Evolutionary conservation across 2,329 filamentous ascomycete genomes (phyloP).

Genomic region (Berkeleyomyces rouxiae): DNA sequence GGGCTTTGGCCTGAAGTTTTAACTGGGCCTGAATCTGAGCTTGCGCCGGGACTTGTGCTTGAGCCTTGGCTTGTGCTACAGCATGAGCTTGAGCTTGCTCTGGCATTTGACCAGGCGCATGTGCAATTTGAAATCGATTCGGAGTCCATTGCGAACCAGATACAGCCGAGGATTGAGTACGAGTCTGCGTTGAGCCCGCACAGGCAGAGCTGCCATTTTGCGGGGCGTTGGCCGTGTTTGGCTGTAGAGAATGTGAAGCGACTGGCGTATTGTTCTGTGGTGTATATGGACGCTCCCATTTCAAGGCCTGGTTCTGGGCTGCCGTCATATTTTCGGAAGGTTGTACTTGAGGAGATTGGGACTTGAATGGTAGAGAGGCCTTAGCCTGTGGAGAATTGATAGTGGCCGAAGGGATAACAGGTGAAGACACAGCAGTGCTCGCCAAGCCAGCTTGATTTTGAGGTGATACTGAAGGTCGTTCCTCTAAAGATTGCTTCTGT

Average conservation of each 20-base stretch:
- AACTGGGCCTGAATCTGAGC: slow-evolving; percentile 5
- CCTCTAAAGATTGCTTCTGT: background rate
- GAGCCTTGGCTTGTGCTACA: slow-evolving; percentile 4
- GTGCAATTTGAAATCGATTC: background rate
- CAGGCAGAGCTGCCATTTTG: background rate
- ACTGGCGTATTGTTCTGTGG: slow-evolving; percentile 7
- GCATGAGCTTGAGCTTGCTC: slow-evolving; percentile 8
- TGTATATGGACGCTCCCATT: slow-evolving; percentile 5
- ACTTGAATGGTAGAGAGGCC: slow-evolving; percentile 13
- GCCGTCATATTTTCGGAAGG: background rate
- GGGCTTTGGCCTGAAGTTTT: slow-evolving; percentile 2
- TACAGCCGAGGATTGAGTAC: background rate
- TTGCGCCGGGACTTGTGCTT: slow-evolving; percentile 3
- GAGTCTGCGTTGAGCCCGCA: background rate
- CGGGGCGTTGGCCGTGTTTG: background rate
- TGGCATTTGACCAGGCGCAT: background rate
- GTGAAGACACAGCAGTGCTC: background rate
- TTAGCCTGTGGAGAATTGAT: background rate
- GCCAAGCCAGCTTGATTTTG: background rate
- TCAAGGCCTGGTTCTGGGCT: background rate
- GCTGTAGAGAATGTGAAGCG: background rate
- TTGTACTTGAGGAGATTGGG: background rate
- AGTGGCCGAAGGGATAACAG: background rate
- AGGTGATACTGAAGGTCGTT: background rate
- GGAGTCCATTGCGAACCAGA: background rate